Conservation (phyloP, 805 yeast genomes). For the Torulaspora indica region DNA sequence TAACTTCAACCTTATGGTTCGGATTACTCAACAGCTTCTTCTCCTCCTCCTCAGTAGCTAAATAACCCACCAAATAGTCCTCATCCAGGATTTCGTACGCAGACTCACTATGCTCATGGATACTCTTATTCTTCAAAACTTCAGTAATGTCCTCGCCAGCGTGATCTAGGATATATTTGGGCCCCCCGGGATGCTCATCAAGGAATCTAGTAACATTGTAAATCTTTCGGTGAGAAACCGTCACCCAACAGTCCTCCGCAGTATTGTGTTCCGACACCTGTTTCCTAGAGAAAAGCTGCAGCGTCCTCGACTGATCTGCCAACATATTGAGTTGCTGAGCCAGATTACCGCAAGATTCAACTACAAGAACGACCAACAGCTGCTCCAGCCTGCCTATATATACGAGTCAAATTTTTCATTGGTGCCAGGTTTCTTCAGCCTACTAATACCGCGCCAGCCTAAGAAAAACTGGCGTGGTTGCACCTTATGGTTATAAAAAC, state of each 20-base stretch:
- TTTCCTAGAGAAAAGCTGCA: constrained; percentile 57
- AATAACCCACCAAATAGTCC: constrained; percentile 68
- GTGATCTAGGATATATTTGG: constrained; percentile 63
- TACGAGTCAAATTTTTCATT: constrained; percentile 1
- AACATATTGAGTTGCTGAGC: background rate
- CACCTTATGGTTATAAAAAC: background rate
- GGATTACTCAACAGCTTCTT: constrained; percentile 60
- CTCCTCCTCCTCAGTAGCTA: constrained; percentile 80
- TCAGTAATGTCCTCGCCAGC: constrained; percentile 81
- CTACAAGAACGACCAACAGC: background rate
- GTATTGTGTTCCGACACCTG: constrained; percentile 53
- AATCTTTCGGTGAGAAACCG: constrained; percentile 71
- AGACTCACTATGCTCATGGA: constrained; percentile 77
- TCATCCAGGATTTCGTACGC: constrained; percentile 87
- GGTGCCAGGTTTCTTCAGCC: constrained; percentile 2
- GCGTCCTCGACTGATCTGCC: constrained; percentile 23
- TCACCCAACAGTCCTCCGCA: constrained; percentile 67
- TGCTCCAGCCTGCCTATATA: constrained; percentile 1
- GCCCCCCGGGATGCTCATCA: constrained; percentile 62
- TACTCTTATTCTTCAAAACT: constrained; percentile 41
- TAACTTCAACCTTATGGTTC: constrained; percentile 57
- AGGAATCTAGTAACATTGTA: constrained; percentile 66
- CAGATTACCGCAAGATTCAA: background rate
- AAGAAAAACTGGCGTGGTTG: constrained; percentile 1
- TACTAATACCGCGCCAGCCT: constrained; percentile 1